Conservation (phyloP, 768 basidiomycete species). For the Nevesoporus exiguus region DNA sequence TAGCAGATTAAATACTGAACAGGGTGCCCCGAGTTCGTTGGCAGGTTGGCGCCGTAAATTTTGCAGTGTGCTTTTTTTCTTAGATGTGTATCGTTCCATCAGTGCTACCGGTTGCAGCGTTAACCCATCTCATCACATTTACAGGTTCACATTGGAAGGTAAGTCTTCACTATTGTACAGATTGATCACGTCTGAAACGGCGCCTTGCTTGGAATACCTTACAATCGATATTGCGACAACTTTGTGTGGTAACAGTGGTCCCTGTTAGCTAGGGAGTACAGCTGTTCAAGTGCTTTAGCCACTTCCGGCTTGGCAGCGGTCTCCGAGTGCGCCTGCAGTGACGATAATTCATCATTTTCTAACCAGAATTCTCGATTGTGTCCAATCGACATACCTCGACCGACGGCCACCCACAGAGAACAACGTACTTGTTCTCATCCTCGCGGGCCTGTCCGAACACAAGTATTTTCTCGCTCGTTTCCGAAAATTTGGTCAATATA, state of each 20-base stretch:
- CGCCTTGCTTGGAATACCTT: neutral
- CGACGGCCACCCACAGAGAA: slow-evolving; percentile 16
- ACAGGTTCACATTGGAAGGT: no score
- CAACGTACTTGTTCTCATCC: slow-evolving; percentile 18
- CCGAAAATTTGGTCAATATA: slow-evolving; percentile 10
- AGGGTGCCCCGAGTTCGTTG: no score
- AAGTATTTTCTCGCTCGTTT: slow-evolving; percentile 6
- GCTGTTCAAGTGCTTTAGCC: neutral
- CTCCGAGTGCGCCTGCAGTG: neutral
- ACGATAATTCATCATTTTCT: neutral
- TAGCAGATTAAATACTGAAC: no score
- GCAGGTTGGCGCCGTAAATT: no score
- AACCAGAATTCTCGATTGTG: neutral
- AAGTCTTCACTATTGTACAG: no score
- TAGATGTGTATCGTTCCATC: no score
- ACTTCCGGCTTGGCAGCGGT: neutral
- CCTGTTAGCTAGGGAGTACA: neutral
- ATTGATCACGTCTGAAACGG: no score
- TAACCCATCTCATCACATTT: no score
- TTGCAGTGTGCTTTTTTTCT: no score
- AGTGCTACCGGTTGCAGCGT: no score
- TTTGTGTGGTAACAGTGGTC: neutral
- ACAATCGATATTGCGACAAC: neutral
- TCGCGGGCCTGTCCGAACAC: slow-evolving; percentile 22
- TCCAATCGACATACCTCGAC: slow-evolving; percentile 23